Conservation (phyloP, 139 green algal genomes). For the Coccomyxa sp. region DNA sequence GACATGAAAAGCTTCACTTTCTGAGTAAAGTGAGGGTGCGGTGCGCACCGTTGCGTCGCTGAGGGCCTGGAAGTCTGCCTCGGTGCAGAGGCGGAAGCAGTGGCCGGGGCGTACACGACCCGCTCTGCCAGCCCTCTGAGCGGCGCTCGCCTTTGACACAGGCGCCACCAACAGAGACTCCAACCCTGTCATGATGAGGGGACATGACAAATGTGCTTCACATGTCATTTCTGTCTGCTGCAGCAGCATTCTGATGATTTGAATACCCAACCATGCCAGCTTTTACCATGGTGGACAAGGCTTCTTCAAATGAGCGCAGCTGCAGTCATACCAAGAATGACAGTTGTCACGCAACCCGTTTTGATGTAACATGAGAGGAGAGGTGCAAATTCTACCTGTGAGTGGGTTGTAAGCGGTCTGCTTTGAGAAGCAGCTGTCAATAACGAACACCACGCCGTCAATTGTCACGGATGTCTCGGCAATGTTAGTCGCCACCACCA, state of each 20-base stretch:
- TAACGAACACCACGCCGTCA: slow-evolving; percentile 79
- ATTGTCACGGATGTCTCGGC: slow-evolving; percentile 86
- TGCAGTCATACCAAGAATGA: no score
- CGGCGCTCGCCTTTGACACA: slow-evolving; percentile 85
- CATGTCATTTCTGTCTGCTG: no score
- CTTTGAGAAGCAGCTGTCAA: slow-evolving; percentile 86
- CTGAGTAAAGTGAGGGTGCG: no score
- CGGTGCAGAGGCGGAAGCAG: slow-evolving; percentile 81
- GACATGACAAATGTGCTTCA: no score
- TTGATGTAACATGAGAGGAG: no score
- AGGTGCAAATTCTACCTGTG: background rate
- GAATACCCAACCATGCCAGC: no score
- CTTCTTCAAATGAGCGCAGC: no score
- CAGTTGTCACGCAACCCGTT: no score
- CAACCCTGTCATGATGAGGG: background rate
- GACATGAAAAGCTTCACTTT: no score
- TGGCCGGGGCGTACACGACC: slow-evolving; percentile 76
- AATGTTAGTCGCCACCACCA: slow-evolving; percentile 87
- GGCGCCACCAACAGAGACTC: slow-evolving; percentile 81
- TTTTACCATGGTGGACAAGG: background rate
- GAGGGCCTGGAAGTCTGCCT: slow-evolving; percentile 36
- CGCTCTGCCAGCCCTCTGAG: slow-evolving; percentile 81
- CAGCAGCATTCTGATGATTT: no score
- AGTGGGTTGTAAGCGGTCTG: slow-evolving; percentile 32
- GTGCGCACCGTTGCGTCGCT: slow-evolving; percentile 3